Conservation (phyloP, 1,139 yeast species). For the Diutina sp. region DNA sequence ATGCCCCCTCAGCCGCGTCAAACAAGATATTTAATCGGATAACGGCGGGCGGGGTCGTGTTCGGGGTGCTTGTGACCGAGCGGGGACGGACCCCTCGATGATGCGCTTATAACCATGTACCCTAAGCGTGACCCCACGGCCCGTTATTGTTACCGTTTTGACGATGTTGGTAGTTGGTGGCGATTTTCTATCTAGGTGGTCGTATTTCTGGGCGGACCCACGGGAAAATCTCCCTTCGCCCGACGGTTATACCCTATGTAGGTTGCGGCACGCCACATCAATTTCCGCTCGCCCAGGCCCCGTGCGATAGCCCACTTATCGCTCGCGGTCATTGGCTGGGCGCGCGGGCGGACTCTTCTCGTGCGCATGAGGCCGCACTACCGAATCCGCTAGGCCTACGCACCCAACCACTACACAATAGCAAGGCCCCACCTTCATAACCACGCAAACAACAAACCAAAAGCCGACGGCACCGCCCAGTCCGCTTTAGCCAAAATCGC, state of each 20-base stretch:
- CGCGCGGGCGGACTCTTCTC: background rate
- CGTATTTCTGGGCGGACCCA: background rate
- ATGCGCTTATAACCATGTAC: background rate
- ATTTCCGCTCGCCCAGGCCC: background rate
- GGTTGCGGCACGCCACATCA: background rate
- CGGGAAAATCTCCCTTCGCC: background rate
- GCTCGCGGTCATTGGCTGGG: background rate
- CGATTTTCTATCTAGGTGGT: too few relatives aligned
- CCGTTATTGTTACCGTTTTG: too few relatives aligned
- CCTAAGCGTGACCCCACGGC: background rate
- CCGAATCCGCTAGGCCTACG: background rate
- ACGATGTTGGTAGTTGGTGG: too few relatives aligned
- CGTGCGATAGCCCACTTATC: background rate
- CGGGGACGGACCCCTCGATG: background rate
- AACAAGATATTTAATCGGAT: background rate
- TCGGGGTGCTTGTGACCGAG: background rate
- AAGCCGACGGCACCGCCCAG: too few relatives aligned
- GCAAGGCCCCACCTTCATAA: background rate
- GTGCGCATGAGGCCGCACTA: background rate
- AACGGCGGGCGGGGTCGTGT: background rate
- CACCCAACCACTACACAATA: background rate
- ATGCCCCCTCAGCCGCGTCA: background rate
- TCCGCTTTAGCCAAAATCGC: too few relatives aligned
- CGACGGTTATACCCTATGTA: background rate
- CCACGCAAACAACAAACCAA: background rate